A percentile compares a stretch with the other conserved stretches of the same genome.
Evolutionary conservation across 257 asterid species (phyloP).

Genomic region (Verbascum thapsus): DNA sequence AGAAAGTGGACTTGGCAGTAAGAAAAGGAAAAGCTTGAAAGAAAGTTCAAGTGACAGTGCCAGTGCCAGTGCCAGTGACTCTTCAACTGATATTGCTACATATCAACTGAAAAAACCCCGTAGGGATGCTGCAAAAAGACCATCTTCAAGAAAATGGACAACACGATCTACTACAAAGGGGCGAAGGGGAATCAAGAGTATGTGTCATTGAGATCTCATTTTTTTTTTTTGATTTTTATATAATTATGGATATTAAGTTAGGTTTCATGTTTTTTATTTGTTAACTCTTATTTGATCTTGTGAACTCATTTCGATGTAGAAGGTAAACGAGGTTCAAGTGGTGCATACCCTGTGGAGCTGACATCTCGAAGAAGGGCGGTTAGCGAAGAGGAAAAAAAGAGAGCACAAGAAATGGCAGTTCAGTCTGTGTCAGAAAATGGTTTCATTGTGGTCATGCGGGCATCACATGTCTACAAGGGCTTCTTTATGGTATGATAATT

Average conservation of each 20-base stretch:
- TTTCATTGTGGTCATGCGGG: constrained; percentile 37
- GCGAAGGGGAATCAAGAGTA: constrained; percentile 23
- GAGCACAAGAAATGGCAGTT: constrained; percentile 27
- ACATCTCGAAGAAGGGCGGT: constrained; percentile 36
- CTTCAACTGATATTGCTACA: constrained; percentile 7
- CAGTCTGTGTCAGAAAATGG: constrained; percentile 25
- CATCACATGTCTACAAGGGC: constrained; percentile 37
- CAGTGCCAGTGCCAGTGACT: constrained; percentile 4
- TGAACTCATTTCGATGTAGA: constrained; percentile 12
- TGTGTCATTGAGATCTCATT: not conserved
- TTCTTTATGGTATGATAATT: constrained; percentile 42
- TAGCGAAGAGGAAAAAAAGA: constrained; percentile 34
- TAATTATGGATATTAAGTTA: not conserved
- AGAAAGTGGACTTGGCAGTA: constrained; percentile 16
- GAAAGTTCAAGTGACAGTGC: constrained; percentile 7
- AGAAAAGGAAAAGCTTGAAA: constrained; percentile 16
- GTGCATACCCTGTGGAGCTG: constrained; percentile 3
- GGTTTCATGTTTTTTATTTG: not conserved
- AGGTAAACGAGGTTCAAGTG: constrained; percentile 22
- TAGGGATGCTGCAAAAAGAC: constrained; percentile 5
- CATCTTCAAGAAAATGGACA: constrained; percentile 7
- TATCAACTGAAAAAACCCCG: not conserved
- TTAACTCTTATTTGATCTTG: not conserved
- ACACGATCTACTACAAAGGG: constrained; percentile 1
- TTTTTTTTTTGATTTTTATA: not conserved